These are phyloP conservation scores for Fraxinus anomala DNA, from an alignment of 257 asterid species.

Conservation along the genomic window DNA sequence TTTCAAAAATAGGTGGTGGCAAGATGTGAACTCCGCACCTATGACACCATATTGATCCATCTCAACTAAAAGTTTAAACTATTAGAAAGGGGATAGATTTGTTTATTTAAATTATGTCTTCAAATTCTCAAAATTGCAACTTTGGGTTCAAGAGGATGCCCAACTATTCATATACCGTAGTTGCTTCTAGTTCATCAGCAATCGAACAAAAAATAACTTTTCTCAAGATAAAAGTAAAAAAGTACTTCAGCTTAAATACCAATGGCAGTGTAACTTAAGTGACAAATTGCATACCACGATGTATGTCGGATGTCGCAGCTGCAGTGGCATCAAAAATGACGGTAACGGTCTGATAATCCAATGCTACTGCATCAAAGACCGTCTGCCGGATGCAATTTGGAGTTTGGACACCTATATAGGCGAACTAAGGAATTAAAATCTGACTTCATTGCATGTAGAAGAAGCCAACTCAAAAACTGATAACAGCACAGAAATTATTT, in stretches of 20 bases:
- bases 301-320: constrained; percentile 82
- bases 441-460: not conserved
- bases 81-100: not conserved
- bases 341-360: constrained; percentile 65
- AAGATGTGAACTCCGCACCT: not conserved
- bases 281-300: constrained; percentile 48
- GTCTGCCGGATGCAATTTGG: constrained; percentile 90
- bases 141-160: not conserved
- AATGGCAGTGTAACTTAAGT: not conserved
- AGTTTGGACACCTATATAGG: constrained; percentile 76
- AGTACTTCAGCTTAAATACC: not conserved
- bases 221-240: not conserved
- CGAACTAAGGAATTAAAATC: constrained; percentile 11
- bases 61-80: not conserved
- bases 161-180: not conserved
- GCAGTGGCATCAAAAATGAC: constrained; percentile 83
- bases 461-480: not conserved
- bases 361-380: constrained; percentile 81
- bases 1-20: not conserved
- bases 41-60: not conserved
- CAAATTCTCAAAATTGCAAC: not conserved
- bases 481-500: constrained; percentile 2
- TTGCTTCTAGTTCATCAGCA: not conserved
- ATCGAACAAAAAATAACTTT: not conserved
- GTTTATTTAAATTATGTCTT: not conserved